Percentiles rank a stretch among this genome's conserved stretches.
Conservation (phyloP, 129 eudicot species). For the Pittosporum tobira region DNA sequence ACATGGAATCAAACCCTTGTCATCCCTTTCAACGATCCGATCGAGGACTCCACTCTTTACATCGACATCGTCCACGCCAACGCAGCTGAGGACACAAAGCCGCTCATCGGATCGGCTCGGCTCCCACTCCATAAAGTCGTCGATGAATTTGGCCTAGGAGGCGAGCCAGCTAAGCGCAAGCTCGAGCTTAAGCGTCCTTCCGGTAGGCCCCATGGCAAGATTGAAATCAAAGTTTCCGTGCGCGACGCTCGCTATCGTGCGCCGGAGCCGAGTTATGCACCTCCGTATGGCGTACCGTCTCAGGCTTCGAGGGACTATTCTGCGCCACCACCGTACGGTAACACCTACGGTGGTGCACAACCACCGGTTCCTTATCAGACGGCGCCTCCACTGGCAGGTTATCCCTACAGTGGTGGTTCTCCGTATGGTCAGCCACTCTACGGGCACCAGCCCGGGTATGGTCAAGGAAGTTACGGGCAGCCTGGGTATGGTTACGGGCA, state of each 20-base stretch:
- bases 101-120: slow-evolving; percentile 74
- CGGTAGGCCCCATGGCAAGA: slow-evolving; percentile 79
- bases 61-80: slow-evolving; percentile 72
- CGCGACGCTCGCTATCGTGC: slow-evolving; percentile 51
- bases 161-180: slow-evolving; percentile 13
- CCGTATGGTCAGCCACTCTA: slow-evolving; percentile 20
- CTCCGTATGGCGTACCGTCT: slow-evolving; percentile 44
- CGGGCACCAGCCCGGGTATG: slow-evolving; percentile 16
- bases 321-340: slow-evolving; percentile 39
- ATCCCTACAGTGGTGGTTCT: neutral
- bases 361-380: slow-evolving; percentile 28
- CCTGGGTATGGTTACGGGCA: slow-evolving; percentile 24
- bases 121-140: slow-evolving; percentile 48
- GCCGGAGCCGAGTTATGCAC: slow-evolving; percentile 48
- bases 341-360: slow-evolving; percentile 24
- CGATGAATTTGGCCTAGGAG: slow-evolving; percentile 57
- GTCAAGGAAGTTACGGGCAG: slow-evolving; percentile 12
- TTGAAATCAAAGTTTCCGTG: slow-evolving; percentile 34
- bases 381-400: slow-evolving; percentile 24
- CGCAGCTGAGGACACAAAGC: slow-evolving; percentile 62
- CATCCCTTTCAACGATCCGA: slow-evolving; percentile 47
- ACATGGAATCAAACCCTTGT: slow-evolving; percentile 51
- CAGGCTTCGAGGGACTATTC: slow-evolving; percentile 29
- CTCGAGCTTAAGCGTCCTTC: slow-evolving; percentile 77
- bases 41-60: slow-evolving; percentile 58